Evolutionary conservation across 768 basidiomycete species (phyloP).

Genomic region (Tylopilus felleus): DNA sequence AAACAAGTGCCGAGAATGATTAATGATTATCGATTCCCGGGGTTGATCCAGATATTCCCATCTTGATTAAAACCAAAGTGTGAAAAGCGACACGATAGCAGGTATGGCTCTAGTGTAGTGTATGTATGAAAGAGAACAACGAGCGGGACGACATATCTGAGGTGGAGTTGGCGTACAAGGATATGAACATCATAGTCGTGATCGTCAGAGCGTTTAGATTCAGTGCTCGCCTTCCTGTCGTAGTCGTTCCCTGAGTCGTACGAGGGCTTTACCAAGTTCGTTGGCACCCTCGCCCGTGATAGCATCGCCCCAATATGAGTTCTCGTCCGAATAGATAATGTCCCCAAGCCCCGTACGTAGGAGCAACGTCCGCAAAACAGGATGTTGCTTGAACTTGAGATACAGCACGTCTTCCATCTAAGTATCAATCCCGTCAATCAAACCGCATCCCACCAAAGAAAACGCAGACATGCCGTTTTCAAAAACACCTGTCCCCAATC

Average conservation of each 20-base stretch:
- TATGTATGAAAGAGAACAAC: not conserved
- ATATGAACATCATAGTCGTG: not conserved
- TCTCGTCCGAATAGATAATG: constrained; percentile 55
- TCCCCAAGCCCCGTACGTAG: constrained; percentile 48
- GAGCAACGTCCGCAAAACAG: constrained; percentile 50
- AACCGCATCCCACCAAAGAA: not conserved
- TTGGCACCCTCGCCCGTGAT: constrained; percentile 49
- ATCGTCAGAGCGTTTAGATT: not conserved
- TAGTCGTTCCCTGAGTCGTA: constrained; percentile 51
- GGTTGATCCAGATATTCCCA: not conserved
- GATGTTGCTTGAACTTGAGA: constrained; percentile 70
- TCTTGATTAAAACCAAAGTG: not conserved
- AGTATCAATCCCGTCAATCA: not conserved
- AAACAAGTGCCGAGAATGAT: no score
- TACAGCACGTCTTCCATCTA: constrained; percentile 66
- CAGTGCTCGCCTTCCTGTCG: constrained; percentile 25
- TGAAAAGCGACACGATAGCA: not conserved
- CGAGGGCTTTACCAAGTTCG: constrained; percentile 59
- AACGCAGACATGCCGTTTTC: constrained; percentile 41
- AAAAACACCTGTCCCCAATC: constrained; percentile 60
- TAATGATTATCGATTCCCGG: no score
- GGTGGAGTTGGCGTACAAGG: not conserved
- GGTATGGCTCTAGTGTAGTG: not conserved
- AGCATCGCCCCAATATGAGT: constrained; percentile 70
- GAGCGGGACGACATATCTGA: not conserved